phyloP scores from a whole-genome alignment of 2,329 filamentous ascomycete species.

The Aspergillus ochraceoroseus region DNA sequence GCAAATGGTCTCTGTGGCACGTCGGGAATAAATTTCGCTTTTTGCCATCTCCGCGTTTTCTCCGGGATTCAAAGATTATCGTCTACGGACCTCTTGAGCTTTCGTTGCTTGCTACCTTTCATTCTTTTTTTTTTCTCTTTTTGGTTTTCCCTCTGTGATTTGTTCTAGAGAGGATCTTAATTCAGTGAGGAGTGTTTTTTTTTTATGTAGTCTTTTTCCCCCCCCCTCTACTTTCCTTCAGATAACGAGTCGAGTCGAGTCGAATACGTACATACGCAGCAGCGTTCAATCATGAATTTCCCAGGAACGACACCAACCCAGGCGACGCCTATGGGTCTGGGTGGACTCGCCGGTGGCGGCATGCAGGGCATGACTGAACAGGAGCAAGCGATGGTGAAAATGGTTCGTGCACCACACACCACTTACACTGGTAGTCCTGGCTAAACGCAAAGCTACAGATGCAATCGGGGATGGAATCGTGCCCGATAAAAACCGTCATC shows the following conservation, averaged over 20 bases:
- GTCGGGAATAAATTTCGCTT: slow-evolving; percentile 35
- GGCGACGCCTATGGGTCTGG: slow-evolving; percentile 27
- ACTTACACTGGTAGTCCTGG: too few species aligned
- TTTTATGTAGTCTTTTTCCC: not conserved
- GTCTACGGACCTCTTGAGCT: not conserved
- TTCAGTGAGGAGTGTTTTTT: too few species aligned
- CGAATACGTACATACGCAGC: slow-evolving; percentile 5
- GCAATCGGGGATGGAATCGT: slow-evolving; percentile 84
- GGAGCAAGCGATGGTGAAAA: slow-evolving; percentile 47
- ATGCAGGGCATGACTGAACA: slow-evolving; percentile 44
- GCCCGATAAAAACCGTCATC: slow-evolving; percentile 79
- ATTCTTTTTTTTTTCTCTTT: not conserved
- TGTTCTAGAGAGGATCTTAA: too few species aligned
- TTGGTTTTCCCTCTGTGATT: not conserved
- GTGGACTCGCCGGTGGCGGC: slow-evolving; percentile 19
- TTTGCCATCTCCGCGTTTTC: slow-evolving; percentile 28
- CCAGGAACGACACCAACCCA: slow-evolving; percentile 33
- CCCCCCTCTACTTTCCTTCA: not conserved
- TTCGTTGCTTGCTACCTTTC: not conserved
- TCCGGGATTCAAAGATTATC: slow-evolving; percentile 9
- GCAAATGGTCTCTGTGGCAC: slow-evolving; percentile 9
- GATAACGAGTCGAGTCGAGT: not conserved
- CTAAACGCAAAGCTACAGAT: slow-evolving; percentile 55
- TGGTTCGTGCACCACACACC: too few species aligned
- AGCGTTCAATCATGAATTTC: slow-evolving; percentile 39